phyloP scores from a whole-genome alignment of 495 filamentous ascomycete genomes.

The Talaromyces adpressus region DNA sequence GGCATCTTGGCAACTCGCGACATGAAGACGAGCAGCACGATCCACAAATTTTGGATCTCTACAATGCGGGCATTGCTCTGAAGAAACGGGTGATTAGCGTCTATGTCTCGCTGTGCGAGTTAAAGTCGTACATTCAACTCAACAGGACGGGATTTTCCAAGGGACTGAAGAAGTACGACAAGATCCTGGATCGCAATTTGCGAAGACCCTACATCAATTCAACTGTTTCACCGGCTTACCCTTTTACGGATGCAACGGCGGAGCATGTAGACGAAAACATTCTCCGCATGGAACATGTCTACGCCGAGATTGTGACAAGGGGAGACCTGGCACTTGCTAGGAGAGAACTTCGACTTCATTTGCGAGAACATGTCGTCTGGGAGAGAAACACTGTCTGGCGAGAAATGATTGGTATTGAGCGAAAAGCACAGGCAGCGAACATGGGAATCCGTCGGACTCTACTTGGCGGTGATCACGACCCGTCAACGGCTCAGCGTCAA shows the following conservation, averaged over 20 bases:
- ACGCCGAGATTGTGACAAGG: slow-evolving; percentile 72
- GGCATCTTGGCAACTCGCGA: slow-evolving; percentile 14
- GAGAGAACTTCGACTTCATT: slow-evolving; percentile 80
- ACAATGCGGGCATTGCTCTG: slow-evolving; percentile 74
- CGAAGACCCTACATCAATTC: slow-evolving; percentile 66
- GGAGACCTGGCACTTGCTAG: slow-evolving; percentile 68
- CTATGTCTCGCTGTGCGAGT: slow-evolving; percentile 91
- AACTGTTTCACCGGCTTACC: slow-evolving; percentile 64
- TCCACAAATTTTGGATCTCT: slow-evolving; percentile 59
- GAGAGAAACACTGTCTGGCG: slow-evolving; percentile 98
- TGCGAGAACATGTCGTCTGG: slow-evolving; percentile 98
- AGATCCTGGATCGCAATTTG: slow-evolving; percentile 77
- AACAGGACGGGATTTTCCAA: slow-evolving; percentile 96
- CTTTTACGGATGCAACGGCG: slow-evolving; percentile 68
- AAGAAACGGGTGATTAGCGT: slow-evolving; percentile 83
- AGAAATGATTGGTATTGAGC: slow-evolving; percentile 97
- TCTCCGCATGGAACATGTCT: slow-evolving; percentile 63
- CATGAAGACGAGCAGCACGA: slow-evolving; percentile 65
- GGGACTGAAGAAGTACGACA: slow-evolving; percentile 97
- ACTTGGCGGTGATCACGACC: slow-evolving; percentile 67
- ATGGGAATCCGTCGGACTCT: slow-evolving; percentile 74
- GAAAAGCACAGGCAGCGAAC: slow-evolving; percentile 91
- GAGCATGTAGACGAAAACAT: slow-evolving; percentile 64
- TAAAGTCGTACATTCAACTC: slow-evolving; percentile 92
- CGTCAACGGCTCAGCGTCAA: slow-evolving; percentile 63